Percentiles rank a stretch among this genome's conserved stretches.
Evolutionary conservation across 805 yeast genomes (phyloP).

Genomic region (Wickerhamiella nectarea): DNA sequence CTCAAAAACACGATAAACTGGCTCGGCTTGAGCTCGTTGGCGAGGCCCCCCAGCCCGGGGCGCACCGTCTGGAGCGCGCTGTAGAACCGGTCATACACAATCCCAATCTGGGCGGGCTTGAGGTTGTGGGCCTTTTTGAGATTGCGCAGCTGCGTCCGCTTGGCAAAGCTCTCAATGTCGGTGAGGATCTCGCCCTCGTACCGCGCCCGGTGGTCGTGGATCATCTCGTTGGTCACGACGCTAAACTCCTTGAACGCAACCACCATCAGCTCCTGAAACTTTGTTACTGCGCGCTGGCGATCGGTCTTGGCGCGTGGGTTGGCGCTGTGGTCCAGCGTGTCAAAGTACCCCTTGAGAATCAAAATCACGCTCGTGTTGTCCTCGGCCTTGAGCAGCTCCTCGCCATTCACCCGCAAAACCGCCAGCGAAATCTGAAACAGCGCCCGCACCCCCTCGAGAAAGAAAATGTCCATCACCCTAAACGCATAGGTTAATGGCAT

Average conservation of each 20-base stretch:
- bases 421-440: slow-evolving; percentile 90
- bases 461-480: slow-evolving; percentile 78
- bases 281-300: slow-evolving; percentile 53
- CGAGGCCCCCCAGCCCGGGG: slow-evolving; percentile 32
- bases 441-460: slow-evolving; percentile 77
- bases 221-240: slow-evolving; percentile 59
- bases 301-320: slow-evolving; percentile 57
- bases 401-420: slow-evolving; percentile 77
- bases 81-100: slow-evolving; percentile 75
- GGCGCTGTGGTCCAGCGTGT: slow-evolving; percentile 61
- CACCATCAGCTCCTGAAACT: slow-evolving; percentile 79
- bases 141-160: slow-evolving; percentile 80
- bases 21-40: slow-evolving; percentile 58
- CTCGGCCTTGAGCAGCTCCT: slow-evolving; percentile 56
- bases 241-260: slow-evolving; percentile 87
- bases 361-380: slow-evolving; percentile 91
- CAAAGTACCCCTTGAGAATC: slow-evolving; percentile 69
- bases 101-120: slow-evolving; percentile 42
- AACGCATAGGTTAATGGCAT: slow-evolving; percentile 93
- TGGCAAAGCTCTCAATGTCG: slow-evolving; percentile 81
- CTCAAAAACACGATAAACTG: slow-evolving; percentile 63
- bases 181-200: slow-evolving; percentile 65
- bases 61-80: slow-evolving; percentile 53
- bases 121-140: slow-evolving; percentile 61
- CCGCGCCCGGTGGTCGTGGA: slow-evolving; percentile 53